Conservation (phyloP, 2,329 filamentous ascomycete species). For the Sporothrix dimorphospora region DNA sequence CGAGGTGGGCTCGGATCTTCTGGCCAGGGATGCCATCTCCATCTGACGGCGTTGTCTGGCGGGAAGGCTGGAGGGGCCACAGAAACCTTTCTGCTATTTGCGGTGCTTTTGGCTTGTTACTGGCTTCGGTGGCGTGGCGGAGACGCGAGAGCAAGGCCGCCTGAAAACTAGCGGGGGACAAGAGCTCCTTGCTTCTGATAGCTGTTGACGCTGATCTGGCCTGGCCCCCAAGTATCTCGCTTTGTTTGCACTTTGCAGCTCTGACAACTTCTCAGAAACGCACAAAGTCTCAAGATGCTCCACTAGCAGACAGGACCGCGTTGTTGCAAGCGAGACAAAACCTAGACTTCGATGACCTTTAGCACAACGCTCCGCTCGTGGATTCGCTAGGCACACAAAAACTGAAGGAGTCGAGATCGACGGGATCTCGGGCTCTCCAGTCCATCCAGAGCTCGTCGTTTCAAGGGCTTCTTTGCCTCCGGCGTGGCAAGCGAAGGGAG, state of each 20-base stretch:
- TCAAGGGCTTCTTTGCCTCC: constrained; percentile 1
- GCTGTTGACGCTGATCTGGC: constrained; percentile 18
- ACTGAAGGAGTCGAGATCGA: background rate
- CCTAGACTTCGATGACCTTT: background rate
- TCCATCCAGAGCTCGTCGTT: background rate
- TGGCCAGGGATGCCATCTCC: background rate
- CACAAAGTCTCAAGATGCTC: background rate
- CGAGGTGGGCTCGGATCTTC: background rate
- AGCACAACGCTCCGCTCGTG: background rate
- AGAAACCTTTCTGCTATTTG: background rate
- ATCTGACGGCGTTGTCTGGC: background rate
- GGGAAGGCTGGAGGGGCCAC: background rate
- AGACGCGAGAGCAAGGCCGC: background rate
- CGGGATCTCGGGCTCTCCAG: constrained; percentile 15
- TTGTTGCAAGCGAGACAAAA: background rate
- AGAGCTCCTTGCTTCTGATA: constrained; percentile 7
- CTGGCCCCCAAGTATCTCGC: background rate
- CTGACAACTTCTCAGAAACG: constrained; percentile 2
- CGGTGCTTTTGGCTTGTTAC: background rate
- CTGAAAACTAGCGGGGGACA: constrained; percentile 15
- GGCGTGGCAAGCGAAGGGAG: background rate
- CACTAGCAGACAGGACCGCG: background rate
- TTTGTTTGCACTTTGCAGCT: background rate
- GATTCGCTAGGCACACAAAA: background rate
- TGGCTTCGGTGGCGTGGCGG: background rate